Evolutionary conservation across 1,284 basidiomycete species (phyloP), one percentile per base, ranked within the genome.

Genomic region (Trichosporon ovoides): DNA sequence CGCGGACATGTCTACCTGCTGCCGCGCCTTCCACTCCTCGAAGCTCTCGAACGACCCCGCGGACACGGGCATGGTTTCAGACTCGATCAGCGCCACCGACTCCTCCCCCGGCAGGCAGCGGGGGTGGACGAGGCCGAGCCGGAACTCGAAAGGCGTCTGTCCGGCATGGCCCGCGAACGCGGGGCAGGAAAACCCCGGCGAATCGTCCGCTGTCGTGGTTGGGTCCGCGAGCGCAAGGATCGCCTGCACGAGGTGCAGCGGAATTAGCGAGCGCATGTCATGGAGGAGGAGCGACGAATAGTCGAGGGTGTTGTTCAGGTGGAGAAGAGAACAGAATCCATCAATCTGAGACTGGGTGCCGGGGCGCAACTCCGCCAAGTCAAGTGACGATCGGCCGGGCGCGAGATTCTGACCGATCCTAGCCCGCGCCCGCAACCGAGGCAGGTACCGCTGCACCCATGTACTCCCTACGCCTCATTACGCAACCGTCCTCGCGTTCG

Each of bases 21-120:
- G 85, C 58, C 83, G 86, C 46, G 83, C 82, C 74, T 92, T 93
- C 91, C 91, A 94, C 61, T 94, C 91, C 68, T 93, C 88, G 69
- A 95, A 95, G 0, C 87, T 87, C 20, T 91, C 82, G 31, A 93
- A 58, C 28, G 38, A 37, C 2, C 37, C 55, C 6, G 52, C 55
- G 2, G 20, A 19, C 35, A 38, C 52, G 7, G 37, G 33, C 14
- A 19, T 2, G 18, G 19, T 11, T 18, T 36, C 33, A 6, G 31
- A 22, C 18, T n/a, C 49, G 40, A 18, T 19, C 18, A 13, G 22
- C 14, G 40, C 33, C 48, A 12, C 54, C n/a, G 22, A 33, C 53
- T 11, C 13, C 7, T 33, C 53, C 33, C 11, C 18, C 33, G 53
- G 19, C 10, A 22, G 11, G 40, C 43, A 48, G 43, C 19, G 43